Base-by-base conservation (phyloP, 2,329 filamentous ascomycete genomes). In the Aspergillus intermedius region DNA sequence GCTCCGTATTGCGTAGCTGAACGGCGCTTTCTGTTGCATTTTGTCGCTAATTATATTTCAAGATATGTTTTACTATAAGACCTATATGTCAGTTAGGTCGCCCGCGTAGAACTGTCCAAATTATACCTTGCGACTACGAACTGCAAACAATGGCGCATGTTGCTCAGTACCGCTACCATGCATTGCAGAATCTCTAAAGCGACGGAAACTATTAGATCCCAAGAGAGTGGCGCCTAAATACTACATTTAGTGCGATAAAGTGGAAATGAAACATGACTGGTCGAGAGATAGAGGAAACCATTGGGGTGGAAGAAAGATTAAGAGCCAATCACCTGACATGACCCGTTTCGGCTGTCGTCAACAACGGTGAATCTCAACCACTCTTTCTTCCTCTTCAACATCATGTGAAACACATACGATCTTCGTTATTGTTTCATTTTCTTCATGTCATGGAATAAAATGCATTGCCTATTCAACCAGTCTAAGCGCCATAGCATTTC, bases 311-410 rank as follows among this genome's bases (percentile, higher is more conserved):
- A 17, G 15, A 19, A 17, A 44, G 21, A 28, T 19, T 30, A 23
- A 40, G 23, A n/a, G 35, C 47, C 47, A 49, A 43, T 46, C 42
- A 17, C 25, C 25, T 28, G 25, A 28, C 25, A 28, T 45, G 17
- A 30, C 21, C 15, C 17, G 43, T 19, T 15, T 19, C 12, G n/a
- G 15, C 15, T 21, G 12, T 30, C 21, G 23, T 15, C n/a, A 13
- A 48, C 37, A 34, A 40, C 34, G 42, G 5, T 21, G 6, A 35
- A 6, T 32, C 23, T 45, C 15, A 42, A 30, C 46, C 30, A 41
- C 22, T 39, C 45, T 12, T 45, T 32, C 30, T 15, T 21, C 23
- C n/a, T 23, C 28, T 41, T 12, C 10, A 21, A 13, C 34, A 35
- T 12, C 25, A 5, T 30, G 25, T 30, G 34, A 35, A n/a, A 7